Conservation (phyloP, 2,329 filamentous ascomycete genomes). For the Colletotrichum sp. region DNA sequence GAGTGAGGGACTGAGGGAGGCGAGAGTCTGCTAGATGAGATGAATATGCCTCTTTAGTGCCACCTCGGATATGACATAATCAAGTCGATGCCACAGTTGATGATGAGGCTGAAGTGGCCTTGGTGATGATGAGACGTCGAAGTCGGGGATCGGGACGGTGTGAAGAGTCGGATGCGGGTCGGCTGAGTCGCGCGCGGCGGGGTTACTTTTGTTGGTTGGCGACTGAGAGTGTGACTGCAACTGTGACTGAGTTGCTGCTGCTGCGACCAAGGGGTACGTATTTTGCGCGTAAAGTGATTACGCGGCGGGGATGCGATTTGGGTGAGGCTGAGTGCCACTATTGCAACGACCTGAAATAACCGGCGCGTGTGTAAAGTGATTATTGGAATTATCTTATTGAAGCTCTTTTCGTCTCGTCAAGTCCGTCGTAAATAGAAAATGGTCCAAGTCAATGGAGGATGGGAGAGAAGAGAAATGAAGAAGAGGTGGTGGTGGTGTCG, state of each 20-base stretch:
- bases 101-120: not conserved
- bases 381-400: not conserved
- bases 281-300: not conserved
- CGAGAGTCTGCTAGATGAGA: not conserved
- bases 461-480: not conserved
- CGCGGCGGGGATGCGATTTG: not conserved
- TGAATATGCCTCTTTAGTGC: not conserved
- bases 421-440: not conserved
- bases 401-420: not conserved
- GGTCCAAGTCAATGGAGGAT: not conserved
- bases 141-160: not conserved
- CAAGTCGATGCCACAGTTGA: not conserved
- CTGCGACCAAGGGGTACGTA: not conserved
- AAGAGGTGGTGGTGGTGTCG: not conserved
- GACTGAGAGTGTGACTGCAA: not conserved
- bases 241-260: not conserved
- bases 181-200: not conserved
- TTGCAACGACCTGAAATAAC: not conserved
- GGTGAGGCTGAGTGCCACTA: not conserved
- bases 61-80: slow-evolving; percentile 4
- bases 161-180: slow-evolving; percentile 1
- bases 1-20: not conserved
- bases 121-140: not conserved
- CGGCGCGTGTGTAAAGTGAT: not conserved
- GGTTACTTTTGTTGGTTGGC: not conserved